Percentiles rank a stretch among this genome's conserved stretches.
Evolutionary conservation across 805 yeast species (phyloP).

Genomic region (Suhomyces vadensis): DNA sequence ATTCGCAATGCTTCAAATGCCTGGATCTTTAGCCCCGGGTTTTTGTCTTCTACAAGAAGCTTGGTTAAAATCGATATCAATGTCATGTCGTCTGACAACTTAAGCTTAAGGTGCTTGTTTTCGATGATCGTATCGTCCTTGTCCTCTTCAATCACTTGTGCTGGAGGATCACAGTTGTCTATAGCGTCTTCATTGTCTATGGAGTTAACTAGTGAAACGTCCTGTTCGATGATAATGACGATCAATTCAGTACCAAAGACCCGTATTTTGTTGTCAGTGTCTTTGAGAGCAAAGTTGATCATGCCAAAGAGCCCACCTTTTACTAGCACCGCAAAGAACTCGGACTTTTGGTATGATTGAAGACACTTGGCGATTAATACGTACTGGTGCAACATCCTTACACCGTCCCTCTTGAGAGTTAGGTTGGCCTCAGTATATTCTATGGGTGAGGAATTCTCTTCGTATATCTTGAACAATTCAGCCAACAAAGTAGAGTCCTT

Average conservation of each 20-base stretch:
- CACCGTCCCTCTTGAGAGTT: conserved; percentile 58
- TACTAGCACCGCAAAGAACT: conserved; percentile 63
- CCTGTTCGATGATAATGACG: conserved; percentile 81
- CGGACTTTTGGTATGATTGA: conserved; percentile 60
- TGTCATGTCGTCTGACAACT: conserved; percentile 57
- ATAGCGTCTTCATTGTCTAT: conserved; percentile 20
- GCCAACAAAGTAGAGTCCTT: conserved; percentile 53
- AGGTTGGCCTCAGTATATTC: conserved; percentile 8
- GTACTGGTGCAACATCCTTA: conserved; percentile 77
- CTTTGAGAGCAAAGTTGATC: conserved; percentile 69
- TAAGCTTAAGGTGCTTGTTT: conserved; percentile 25
- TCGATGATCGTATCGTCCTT: conserved; percentile 15
- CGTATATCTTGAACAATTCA: conserved; percentile 60
- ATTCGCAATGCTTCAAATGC: conserved; percentile 81
- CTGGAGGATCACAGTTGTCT: conserved; percentile 11
- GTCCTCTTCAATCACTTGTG: conserved; percentile 13
- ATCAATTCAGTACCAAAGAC: conserved; percentile 78
- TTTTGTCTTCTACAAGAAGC: conserved; percentile 60
- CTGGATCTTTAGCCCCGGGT: conserved; percentile 76
- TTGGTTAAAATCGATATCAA: conserved; percentile 55
- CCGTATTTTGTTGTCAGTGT: conserved; percentile 48
- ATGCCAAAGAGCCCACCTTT: conserved; percentile 68
- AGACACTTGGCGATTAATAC: conserved; percentile 69
- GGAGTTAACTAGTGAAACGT: conserved; percentile 58
- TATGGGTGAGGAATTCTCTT: too few species aligned